Percentiles rank a stretch among this genome's conserved stretches.
phyloP scores from a whole-genome alignment of 2,329 filamentous ascomycete genomes.

The Hymenoscyphus fructigenus region DNA sequence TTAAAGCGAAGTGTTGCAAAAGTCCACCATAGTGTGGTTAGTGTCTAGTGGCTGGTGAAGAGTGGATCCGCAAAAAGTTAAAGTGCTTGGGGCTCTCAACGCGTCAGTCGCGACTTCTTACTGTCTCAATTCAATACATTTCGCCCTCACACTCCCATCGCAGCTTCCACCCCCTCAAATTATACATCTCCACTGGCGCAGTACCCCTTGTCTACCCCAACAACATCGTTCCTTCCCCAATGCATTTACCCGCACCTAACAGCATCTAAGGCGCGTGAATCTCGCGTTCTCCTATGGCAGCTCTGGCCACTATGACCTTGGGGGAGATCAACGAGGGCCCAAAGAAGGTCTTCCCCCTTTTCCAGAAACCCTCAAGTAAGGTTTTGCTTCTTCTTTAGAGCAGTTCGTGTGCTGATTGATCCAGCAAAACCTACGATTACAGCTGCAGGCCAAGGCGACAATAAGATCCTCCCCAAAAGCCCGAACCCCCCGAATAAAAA shows the following conservation, averaged over 20 bases:
- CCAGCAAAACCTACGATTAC: neutral
- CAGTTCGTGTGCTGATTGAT: neutral
- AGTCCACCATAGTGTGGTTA: neutral
- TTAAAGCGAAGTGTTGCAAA: neutral
- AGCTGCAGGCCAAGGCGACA: constrained; percentile 20
- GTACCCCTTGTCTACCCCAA: neutral
- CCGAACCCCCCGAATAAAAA: constrained; percentile 32
- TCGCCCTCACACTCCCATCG: neutral
- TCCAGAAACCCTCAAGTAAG: constrained; percentile 34
- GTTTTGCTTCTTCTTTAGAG: neutral
- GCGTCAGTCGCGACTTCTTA: constrained; percentile 18
- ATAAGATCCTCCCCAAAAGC: constrained; percentile 34
- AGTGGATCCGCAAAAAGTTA: neutral
- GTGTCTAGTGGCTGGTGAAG: neutral
- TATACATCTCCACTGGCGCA: neutral
- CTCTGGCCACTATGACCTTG: constrained; percentile 32
- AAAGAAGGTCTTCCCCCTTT: constrained; percentile 35
- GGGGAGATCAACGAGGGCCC: constrained; percentile 31
- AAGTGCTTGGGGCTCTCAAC: constrained; percentile 12
- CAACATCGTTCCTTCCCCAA: neutral
- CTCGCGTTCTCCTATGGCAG: constrained; percentile 31
- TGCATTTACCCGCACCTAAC: constrained; percentile 9
- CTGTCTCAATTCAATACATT: neutral
- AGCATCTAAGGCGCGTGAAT: constrained; percentile 28
- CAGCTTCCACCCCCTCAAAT: neutral